A percentile compares a stretch with the other conserved stretches of the same genome.
Evolutionary conservation across 345 rosid species (phyloP).

Genomic region (Corchorus olitorius): DNA sequence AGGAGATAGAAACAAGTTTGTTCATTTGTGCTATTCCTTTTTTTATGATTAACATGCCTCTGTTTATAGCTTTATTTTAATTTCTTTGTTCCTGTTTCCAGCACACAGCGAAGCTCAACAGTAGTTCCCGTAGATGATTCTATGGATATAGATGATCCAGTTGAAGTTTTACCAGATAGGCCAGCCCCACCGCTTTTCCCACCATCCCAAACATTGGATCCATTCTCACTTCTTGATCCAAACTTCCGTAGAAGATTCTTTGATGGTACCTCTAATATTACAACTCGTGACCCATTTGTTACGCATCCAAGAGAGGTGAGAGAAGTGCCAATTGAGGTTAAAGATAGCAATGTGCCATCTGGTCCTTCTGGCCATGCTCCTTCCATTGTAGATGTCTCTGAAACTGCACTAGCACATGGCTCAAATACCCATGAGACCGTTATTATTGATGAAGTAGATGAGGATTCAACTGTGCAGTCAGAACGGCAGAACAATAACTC

Average conservation of each 20-base stretch:
- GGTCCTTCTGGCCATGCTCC: conserved; percentile 58
- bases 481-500: conserved; percentile 28
- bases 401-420: conserved; percentile 46
- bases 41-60: not conserved
- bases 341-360: conserved; percentile 57
- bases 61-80: not conserved
- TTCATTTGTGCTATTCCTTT: conserved; percentile 13
- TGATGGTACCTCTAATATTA: conserved; percentile 47
- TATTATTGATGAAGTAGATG: conserved; percentile 63
- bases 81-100: conserved; percentile 21
- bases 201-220: conserved; percentile 39
- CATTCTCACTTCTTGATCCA: conserved; percentile 55
- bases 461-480: conserved; percentile 41
- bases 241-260: conserved; percentile 43
- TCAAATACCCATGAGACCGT: conserved; percentile 56
- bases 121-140: conserved; percentile 53
- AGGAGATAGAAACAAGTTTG: conserved; percentile 74
- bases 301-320: conserved; percentile 86
- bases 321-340: conserved; percentile 85
- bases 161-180: conserved; percentile 36
- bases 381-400: conserved; percentile 76
- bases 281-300: conserved; percentile 52
- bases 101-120: conserved; percentile 38
- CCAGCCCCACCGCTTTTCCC: conserved; percentile 43
- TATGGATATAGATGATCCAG: conserved; percentile 89